Percentiles rank a stretch among this genome's conserved stretches.
phyloP scores from a whole-genome alignment of 495 filamentous ascomycete genomes.

The Aspergillus saccharolyticus region DNA sequence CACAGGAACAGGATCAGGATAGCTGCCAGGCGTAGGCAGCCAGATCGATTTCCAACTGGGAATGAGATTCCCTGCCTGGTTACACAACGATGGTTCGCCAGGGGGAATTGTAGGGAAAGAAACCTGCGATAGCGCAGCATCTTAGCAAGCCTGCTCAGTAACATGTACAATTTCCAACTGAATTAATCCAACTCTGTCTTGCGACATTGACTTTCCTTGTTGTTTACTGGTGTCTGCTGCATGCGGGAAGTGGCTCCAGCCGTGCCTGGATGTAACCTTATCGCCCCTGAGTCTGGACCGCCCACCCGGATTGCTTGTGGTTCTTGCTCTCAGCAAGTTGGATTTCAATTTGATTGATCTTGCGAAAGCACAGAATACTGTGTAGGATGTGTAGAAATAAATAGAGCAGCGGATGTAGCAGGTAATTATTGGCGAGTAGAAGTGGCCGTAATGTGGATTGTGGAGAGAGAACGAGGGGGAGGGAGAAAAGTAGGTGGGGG shows the following conservation, averaged over 20 bases:
- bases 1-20: not conserved
- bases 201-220: not conserved
- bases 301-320: too few relatives aligned
- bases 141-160: not conserved
- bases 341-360: too few relatives aligned
- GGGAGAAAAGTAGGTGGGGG: too few relatives aligned
- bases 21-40: not conserved
- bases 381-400: too few relatives aligned
- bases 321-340: too few relatives aligned
- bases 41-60: not conserved
- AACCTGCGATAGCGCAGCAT: not conserved
- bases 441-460: conserved; percentile 1
- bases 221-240: not conserved
- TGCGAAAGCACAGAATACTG: too few relatives aligned
- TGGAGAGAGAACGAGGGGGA: too few relatives aligned
- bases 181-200: not conserved
- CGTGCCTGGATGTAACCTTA: not conserved
- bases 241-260: not conserved
- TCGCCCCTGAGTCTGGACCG: not conserved
- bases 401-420: too few relatives aligned
- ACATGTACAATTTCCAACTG: not conserved
- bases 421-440: not conserved
- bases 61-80: not conserved
- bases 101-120: not conserved
- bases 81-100: not conserved